phyloP scores from a whole-genome alignment of 441 rosid genomes.

The Erodium trifolium region DNA sequence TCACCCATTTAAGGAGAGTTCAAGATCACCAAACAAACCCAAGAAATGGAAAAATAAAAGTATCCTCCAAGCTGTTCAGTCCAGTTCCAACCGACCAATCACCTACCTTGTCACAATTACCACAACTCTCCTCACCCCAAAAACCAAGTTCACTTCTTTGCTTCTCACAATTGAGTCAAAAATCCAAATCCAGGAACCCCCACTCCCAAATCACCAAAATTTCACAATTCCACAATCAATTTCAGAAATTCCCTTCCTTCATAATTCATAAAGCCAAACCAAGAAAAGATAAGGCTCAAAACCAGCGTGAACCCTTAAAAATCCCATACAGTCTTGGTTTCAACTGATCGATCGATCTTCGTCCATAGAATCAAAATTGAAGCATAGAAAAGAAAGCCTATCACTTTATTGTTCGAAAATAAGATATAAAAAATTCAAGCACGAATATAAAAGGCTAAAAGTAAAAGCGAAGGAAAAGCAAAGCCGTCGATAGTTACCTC shows the following conservation, averaged over 20 bases:
- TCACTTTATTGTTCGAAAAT: too few relatives aligned
- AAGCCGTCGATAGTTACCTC: too few relatives aligned
- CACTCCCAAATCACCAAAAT: neutral
- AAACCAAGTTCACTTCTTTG: neutral
- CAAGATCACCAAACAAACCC: slow-evolving; percentile 1
- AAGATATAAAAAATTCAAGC: too few relatives aligned
- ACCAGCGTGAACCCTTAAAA: neutral
- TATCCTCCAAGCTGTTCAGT: neutral
- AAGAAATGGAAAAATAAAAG: neutral
- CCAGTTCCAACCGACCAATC: neutral
- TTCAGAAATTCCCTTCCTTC: neutral
- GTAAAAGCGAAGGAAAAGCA: too few relatives aligned
- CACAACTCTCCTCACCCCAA: neutral
- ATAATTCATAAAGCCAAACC: neutral
- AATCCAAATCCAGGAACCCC: neutral
- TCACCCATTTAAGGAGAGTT: slow-evolving; percentile 51
- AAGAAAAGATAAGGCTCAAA: neutral
- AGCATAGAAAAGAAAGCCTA: neutral
- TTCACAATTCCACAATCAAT: too few relatives aligned
- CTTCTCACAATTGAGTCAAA: neutral
- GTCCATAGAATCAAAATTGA: neutral
- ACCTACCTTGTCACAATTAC: neutral
- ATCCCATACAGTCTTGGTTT: neutral
- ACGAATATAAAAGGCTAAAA: too few relatives aligned
- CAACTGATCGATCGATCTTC: neutral